These are phyloP conservation scores for Diaporthe sp. DNA, from an alignment of 2,329 filamentous ascomycete species.

Conservation along the genomic window DNA sequence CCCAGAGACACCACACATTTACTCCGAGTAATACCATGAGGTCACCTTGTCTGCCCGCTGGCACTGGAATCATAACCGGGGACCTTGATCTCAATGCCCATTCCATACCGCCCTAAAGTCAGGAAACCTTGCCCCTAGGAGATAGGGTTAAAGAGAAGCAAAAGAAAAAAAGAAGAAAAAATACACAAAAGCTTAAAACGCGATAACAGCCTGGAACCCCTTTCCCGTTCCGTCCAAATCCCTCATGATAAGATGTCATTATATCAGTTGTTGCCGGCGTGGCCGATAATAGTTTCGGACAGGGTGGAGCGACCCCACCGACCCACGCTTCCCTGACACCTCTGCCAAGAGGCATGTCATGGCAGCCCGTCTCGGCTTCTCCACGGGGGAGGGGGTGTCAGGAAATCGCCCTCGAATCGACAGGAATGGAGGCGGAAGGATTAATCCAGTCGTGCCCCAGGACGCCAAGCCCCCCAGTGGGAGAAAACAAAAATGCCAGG, in stretches of 20 bases:
- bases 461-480: background rate
- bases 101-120: background rate
- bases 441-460: background rate
- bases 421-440: background rate
- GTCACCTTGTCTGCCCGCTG: background rate
- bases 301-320: conserved; percentile 14
- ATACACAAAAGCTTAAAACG: background rate
- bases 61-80: background rate
- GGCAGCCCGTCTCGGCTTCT: conserved; percentile 14
- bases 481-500: background rate
- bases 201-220: conserved; percentile 7
- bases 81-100: background rate
- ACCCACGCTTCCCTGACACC: conserved; percentile 23
- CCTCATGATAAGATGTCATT: conserved; percentile 24
- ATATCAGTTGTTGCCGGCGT: conserved; percentile 14
- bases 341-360: conserved; percentile 12
- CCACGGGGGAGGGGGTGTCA: background rate
- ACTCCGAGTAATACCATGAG: conserved; percentile 4
- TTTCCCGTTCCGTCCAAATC: background rate
- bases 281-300: conserved; percentile 18
- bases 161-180: background rate
- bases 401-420: background rate
- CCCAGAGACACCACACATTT: background rate
- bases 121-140: background rate
- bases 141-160: background rate